phyloP scores from a whole-genome alignment of 2,329 filamentous ascomycete species.

The Alternaria tenuissima region DNA sequence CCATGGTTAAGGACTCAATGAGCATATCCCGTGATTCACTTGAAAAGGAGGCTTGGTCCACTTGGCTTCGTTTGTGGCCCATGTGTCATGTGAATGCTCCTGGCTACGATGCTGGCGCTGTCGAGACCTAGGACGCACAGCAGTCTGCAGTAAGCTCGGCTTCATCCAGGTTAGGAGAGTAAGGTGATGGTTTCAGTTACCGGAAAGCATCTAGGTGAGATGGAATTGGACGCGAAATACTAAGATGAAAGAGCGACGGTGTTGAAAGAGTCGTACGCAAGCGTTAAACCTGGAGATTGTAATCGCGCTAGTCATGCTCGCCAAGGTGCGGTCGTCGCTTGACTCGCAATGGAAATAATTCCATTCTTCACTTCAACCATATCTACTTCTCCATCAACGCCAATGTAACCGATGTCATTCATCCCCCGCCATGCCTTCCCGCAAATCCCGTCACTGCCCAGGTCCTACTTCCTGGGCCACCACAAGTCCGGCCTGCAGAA shows the following conservation, averaged over 20 bases:
- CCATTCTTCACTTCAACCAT: not conserved
- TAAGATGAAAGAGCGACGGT: not conserved
- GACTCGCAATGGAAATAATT: conserved; percentile 17
- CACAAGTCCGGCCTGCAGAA: conserved; percentile 81
- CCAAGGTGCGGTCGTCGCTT: not conserved
- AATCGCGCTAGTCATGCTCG: conserved; percentile 3
- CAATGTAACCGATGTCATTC: conserved; percentile 56
- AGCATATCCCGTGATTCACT: not conserved
- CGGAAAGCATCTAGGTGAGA: not conserved
- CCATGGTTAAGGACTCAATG: not conserved
- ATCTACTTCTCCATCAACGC: not conserved
- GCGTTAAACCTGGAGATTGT: not conserved
- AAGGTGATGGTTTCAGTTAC: not conserved
- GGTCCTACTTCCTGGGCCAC: conserved; percentile 95
- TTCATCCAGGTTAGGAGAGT: not conserved
- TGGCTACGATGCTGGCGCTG: not conserved
- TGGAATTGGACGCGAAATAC: not conserved
- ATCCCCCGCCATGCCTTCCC: conserved; percentile 77
- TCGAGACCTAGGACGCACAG: not conserved
- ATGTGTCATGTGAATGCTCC: not conserved
- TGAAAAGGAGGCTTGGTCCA: too few species aligned
- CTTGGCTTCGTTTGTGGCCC: not conserved
- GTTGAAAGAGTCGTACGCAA: not conserved
- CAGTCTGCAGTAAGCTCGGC: not conserved
- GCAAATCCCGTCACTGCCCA: conserved; percentile 75